Base-by-base conservation (phyloP, 78 protist genomes). In the Dictyostelium brefeldianum region DNA sequence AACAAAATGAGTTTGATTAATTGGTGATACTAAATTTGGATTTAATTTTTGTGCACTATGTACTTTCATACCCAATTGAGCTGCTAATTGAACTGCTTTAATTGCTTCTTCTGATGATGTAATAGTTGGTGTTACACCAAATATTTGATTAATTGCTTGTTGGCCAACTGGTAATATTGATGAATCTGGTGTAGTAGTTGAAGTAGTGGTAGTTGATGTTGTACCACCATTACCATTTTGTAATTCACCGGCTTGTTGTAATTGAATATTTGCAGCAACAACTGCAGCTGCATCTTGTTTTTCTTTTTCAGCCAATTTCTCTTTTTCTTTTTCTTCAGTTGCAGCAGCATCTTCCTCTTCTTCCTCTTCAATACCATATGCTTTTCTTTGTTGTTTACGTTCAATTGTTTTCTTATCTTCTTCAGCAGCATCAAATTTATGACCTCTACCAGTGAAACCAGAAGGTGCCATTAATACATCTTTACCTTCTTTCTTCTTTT, bases 391-490 rank as follows among this genome's bases (percentile, higher is more conserved):
- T 43, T 36, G 64, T 83, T 73, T 95, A 36, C 96, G 65, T 51
- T 80, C 95, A 36, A 64, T 69, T 1, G 22, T 65, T 71, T 89
- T 89, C 25, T 51, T 65, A 18, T 46, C 67, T 14, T 80, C 92
- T 77, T 87, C 92, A 6, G 70, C 75, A 29, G 93, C 95, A 71
- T 69, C 84, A 54, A 96, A 97, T 59, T 92, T 92, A 94, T 94
- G 97, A 41, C 98, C 97, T 27, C 87, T 59, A 47, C 98, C 98
- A 12, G 94, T 84, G 70, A 69, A 95, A 46, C 98, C 95, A 5
- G 91, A 48, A 7, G 89, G 50, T n/a, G 94, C 84, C 7, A 65
- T 10, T 14, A 75, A 14, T 11, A 87, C 83, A 62, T 78, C 84
- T 12, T 56, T 84, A 18, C 98, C 96, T 41, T 70, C 89, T 56